Evolutionary conservation across 495 filamentous ascomycete species (phyloP), one percentile per base, ranked within the genome.

Genomic region (Neurospora terricola): DNA sequence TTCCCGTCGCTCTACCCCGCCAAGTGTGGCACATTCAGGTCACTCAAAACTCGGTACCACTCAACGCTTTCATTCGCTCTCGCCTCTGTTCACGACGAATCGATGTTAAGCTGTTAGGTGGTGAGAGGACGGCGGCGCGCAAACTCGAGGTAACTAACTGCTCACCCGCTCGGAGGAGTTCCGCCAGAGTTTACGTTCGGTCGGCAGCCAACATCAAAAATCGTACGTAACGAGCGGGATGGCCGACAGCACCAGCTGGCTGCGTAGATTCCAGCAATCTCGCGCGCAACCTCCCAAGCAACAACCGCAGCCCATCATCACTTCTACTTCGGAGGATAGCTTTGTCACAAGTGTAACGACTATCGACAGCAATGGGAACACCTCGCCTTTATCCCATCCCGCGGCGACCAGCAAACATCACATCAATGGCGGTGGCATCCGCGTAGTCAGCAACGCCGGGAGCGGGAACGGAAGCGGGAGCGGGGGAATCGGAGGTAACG

Each of bases 231-330:
- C 42, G 39, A 48, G 18, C 37, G 48, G 59, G 68, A 82, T 82
- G 81, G 21, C 79, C 6, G 81, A 82, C 62, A 74, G 54, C 54
- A 66, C 78, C n/a, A 43, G 75, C 73, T 78, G 79, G 75, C 38
- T 82, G 18, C 77, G 73, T 30, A 69, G 77, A 68, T 70, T 81
- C 16, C 75, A 77, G 18, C 80, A 75, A 42, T 72, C 77, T 38
- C 75, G 72, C 45, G 77, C 74, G 30, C 54, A 66, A 66, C 12
- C 54, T 8, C 14, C 54, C 54, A 66, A 66, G 27, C 54, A 66
- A 34, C 54, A 66, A 66, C 0, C 14, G 14, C 23, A 66, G 27
- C 27, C 54, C 27, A 34, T 34, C 54, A 30, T 10, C 30, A 34
- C 54, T 66, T 66, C 54, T 16, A 27, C 54, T 34, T 66, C 27